These are phyloP conservation scores for Cyberlindnera japonica DNA, from an alignment of 805 yeast genomes.

Conservation along the genomic window DNA sequence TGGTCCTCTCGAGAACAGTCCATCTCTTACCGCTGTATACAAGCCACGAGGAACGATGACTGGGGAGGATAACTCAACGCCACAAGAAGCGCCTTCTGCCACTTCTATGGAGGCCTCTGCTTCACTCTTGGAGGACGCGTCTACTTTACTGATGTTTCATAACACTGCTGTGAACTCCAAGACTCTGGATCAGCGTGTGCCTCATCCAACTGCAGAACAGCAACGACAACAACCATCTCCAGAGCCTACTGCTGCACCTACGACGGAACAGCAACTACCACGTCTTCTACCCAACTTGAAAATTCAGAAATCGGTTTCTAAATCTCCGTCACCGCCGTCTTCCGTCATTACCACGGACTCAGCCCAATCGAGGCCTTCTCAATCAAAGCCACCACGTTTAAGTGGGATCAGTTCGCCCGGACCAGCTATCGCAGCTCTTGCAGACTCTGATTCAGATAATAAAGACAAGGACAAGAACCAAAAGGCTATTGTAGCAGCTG, in stretches of 20 bases:
- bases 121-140: constrained; percentile 52
- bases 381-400: constrained; percentile 15
- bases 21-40: no score
- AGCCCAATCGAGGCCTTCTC: constrained; percentile 1
- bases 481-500: constrained; percentile 73
- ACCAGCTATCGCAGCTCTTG: constrained; percentile 41
- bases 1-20: no score
- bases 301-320: constrained; percentile 2
- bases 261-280: background rate
- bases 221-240: background rate
- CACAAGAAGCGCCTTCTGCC: background rate
- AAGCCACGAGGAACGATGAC: no score
- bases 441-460: constrained; percentile 23
- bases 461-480: constrained; percentile 22
- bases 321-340: constrained; percentile 5
- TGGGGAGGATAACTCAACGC: background rate
- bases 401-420: constrained; percentile 39
- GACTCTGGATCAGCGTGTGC: background rate
- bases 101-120: constrained; percentile 13
- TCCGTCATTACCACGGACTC: background rate
- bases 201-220: background rate
- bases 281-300: constrained; percentile 4
- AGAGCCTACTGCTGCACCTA: no score
- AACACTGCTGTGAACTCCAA: constrained; percentile 42
- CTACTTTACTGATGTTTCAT: constrained; percentile 58